Evolutionary conservation across 2,329 filamentous ascomycete species (phyloP), one percentile per base, ranked within the genome.

Genomic region (Cercospora sp.): DNA sequence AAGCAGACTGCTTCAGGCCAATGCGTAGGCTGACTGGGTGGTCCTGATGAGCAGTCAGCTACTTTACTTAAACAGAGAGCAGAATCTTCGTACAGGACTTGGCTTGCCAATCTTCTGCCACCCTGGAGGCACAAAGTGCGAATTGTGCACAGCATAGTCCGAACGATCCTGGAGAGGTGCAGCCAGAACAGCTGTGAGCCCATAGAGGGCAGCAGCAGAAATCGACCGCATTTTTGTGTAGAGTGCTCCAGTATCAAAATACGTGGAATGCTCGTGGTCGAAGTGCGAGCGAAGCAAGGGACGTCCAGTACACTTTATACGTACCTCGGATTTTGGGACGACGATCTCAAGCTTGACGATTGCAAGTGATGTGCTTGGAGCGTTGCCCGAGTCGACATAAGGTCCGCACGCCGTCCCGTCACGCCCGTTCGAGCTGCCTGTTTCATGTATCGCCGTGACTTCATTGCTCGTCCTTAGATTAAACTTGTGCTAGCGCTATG

Each of bases 1-100:
- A 16, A 21, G 68, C 60, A 18, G 60, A 60, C 43, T 71, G 69
- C 67, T 71, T 73, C 69, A 75, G 43, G 16, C 71, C 72, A 60
- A 75, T 75, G 24, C 73, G 72, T 10, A 74, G 68, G n/a, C 43
- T 60, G 28, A 74, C 68, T 9, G 63, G 34, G 58, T 71, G 61
- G 13, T 68, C 58, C 67, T 66, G 64, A 24, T 32, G 30, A 59
- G 18, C 8, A 30, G 45, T 70, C 59, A 66, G 61, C 51, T 21
- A 13, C 18, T 45, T 45, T 12, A 57, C 24, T 21, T 9, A 6
- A 6, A 2, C 8, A 12, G 16, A 21, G 12, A 21, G 10, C 8
- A 7, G 10, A 30, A 12, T 43, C 34, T 57, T 24, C 65, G 49
- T 53, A 71, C 70, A n/a, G 68, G 68, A 55, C 67, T 65, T 30